Evolutionary conservation across 148 eudicot genomes (phyloP).

Genomic region (Chenopodium quinoa): DNA sequence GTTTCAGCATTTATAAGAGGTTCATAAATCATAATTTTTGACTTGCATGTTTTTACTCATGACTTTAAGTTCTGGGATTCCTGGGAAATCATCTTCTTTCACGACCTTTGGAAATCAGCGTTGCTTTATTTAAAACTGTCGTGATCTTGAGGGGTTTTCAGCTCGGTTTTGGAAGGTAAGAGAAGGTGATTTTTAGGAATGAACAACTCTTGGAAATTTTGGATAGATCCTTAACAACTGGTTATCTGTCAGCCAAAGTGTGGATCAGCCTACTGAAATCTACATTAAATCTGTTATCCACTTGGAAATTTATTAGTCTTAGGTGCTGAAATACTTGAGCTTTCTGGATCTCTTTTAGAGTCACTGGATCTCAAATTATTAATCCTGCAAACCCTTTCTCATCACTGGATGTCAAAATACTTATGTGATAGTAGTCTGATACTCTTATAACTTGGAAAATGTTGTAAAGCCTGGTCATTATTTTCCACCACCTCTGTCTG

Average conservation of each 20-base stretch:
- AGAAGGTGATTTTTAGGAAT: background rate
- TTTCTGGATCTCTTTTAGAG: background rate
- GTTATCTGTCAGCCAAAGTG: background rate
- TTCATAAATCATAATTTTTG: slow-evolving; percentile 3
- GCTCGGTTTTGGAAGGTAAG: background rate
- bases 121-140: background rate
- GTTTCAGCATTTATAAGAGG: background rate
- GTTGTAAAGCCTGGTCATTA: background rate
- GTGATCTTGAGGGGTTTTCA: background rate
- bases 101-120: background rate
- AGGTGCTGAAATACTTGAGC: background rate
- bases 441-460: background rate
- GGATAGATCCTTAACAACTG: background rate
- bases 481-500: background rate
- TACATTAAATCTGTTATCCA: background rate
- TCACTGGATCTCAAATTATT: background rate
- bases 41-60: background rate
- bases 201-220: background rate
- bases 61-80: background rate
- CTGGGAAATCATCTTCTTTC: background rate
- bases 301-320: background rate
- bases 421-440: background rate
- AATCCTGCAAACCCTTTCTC: background rate
- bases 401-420: background rate
- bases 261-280: background rate